Evolutionary conservation across 192 early-diverging fungal species (phyloP), one percentile per base, ranked within the genome.

Genomic region (Podila epigama): DNA sequence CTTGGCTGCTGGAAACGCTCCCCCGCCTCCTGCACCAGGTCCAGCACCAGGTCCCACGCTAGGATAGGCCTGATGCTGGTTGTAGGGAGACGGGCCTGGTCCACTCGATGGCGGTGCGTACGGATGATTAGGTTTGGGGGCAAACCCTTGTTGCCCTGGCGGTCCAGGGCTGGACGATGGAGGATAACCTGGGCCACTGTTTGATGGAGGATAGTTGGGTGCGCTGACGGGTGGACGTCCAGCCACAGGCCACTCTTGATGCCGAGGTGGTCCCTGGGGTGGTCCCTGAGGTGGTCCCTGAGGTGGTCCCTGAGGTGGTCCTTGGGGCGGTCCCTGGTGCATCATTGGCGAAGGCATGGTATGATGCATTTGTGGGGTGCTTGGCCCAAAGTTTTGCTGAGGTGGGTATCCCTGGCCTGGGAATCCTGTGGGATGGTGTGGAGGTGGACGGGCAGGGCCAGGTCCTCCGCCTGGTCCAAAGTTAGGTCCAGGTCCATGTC

Each of bases 241-340:
- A 1, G 58, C 33, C 5, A 62, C 32, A 8, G 71, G 71, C 71
- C 71, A 75, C 12, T 75, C 71, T 57, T 75, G 71, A 50, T 67
- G 65, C n/a, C 60, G 34, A 36, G 63, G 71, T 22, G 65, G 59
- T 7, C 12, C 44, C 15, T 48, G 44, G 11, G 44, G n/a, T n/a
- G n/a, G n/a, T n/a, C n/a, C n/a, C n/a, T n/a, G n/a, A n/a, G n/a
- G n/a, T n/a, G n/a, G n/a, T n/a, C n/a, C n/a, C n/a, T n/a, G n/a
- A n/a, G n/a, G n/a, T n/a, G n/a, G n/a, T n/a, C n/a, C n/a, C n/a
- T n/a, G n/a, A n/a, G n/a, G n/a, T n/a, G n/a, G n/a, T n/a, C n/a
- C n/a, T n/a, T 60, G 67, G 3, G 53, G 61, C 9, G 12, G 11
- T 40, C 56, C 58, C 13, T 55, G 70, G 57, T 60, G 61, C 61